A percentile compares a stretch with the other conserved stretches of the same genome.
These are phyloP conservation scores for Calonectria pteridis DNA, from an alignment of 2,329 filamentous ascomycete species.

Conservation along the genomic window DNA sequence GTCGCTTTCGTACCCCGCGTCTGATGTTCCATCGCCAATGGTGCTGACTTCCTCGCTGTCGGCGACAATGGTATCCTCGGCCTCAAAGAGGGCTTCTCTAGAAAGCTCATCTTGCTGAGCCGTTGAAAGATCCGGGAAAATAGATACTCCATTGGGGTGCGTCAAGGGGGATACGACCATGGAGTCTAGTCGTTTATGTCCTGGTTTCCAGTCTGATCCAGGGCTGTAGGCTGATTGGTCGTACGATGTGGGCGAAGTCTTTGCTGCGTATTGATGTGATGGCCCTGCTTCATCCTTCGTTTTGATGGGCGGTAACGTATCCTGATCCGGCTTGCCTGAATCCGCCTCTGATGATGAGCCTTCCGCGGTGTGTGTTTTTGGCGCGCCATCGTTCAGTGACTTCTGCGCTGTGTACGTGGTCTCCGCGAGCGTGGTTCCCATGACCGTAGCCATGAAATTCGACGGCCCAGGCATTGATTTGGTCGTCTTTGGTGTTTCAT, in stretches of 20 bases:
- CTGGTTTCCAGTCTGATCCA: neutral
- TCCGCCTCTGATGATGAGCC: neutral
- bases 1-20: constrained; percentile 55
- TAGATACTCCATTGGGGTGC: constrained; percentile 53
- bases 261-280: neutral
- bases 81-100: constrained; percentile 51
- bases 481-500: neutral
- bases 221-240: constrained; percentile 5
- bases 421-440: constrained; percentile 2
- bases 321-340: neutral
- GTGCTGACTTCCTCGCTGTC: constrained; percentile 47
- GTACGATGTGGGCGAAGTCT: neutral
- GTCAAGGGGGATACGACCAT: constrained; percentile 47
- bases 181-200: constrained; percentile 34
- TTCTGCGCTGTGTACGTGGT: neutral
- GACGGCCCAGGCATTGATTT: neutral
- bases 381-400: neutral
- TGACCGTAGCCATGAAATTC: constrained; percentile 2
- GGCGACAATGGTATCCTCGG: constrained; percentile 52
- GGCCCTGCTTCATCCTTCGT: neutral
- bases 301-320: neutral
- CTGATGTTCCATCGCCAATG: constrained; percentile 42
- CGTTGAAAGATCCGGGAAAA: constrained; percentile 52
- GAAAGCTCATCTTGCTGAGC: constrained; percentile 52
- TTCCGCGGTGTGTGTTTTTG: neutral